Conservation (phyloP, 73 alveolate species). For the Paramecium octaurelia region DNA sequence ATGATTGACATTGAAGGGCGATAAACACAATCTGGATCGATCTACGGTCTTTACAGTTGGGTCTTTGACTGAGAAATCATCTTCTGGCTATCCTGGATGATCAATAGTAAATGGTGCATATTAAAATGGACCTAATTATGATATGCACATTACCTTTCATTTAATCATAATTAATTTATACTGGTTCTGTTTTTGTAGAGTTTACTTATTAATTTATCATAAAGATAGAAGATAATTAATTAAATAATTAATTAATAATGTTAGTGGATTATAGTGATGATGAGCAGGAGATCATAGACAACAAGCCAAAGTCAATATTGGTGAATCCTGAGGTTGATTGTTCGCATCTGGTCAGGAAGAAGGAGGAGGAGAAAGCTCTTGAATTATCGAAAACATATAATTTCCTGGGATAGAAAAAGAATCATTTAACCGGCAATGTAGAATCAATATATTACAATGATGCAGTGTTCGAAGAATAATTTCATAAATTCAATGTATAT, state of each 20-base stretch:
- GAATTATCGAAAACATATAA: constrained; percentile 50
- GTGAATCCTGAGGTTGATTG: constrained; percentile 58
- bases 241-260: constrained; percentile 9
- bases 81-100: constrained; percentile 33
- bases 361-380: constrained; percentile 13
- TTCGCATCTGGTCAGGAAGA: background rate
- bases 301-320: constrained; percentile 32
- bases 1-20: background rate
- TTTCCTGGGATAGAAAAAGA: background rate
- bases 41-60: constrained; percentile 30
- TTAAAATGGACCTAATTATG: constrained; percentile 30
- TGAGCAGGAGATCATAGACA: background rate
- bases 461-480: constrained; percentile 49
- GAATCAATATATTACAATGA: constrained; percentile 43
- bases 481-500: constrained; percentile 44
- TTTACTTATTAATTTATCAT: background rate
- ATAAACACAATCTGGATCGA: constrained; percentile 9
- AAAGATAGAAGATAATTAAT: background rate
- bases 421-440: constrained; percentile 64
- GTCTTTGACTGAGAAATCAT: constrained; percentile 21
- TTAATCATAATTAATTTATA: background rate
- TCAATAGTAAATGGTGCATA: background rate
- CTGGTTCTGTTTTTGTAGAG: background rate
- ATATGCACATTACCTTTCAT: background rate
- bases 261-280: constrained; percentile 63